A percentile compares a stretch with the other conserved stretches of the same genome.
phyloP scores from a whole-genome alignment of 257 asterid species.

The Gentiana macrophylla region DNA sequence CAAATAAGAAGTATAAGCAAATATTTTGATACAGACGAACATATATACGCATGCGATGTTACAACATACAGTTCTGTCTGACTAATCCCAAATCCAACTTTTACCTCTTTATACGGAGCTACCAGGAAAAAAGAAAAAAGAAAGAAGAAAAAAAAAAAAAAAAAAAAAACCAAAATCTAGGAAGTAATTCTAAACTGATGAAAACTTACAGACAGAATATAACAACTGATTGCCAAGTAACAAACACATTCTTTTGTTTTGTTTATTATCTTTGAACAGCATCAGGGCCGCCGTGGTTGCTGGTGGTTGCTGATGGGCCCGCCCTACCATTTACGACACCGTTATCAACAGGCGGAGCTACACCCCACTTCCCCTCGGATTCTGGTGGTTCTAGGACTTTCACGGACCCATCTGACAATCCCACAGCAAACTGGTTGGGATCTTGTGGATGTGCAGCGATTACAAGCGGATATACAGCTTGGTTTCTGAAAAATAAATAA shows the following conservation, averaged over 20 bases:
- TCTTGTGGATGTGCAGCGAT: slow-evolving; percentile 90
- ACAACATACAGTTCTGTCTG: slow-evolving; percentile 16
- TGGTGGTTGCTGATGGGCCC: slow-evolving; percentile 55
- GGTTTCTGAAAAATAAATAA: slow-evolving; percentile 40
- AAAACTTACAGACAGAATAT: slow-evolving; percentile 26
- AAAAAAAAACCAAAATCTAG: slow-evolving; percentile 31
- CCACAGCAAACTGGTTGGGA: slow-evolving; percentile 76
- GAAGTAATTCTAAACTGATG: slow-evolving; percentile 32
- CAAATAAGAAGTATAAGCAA: too few species aligned
- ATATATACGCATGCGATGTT: slow-evolving; percentile 5
- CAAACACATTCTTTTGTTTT: not conserved
- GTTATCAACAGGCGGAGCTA: slow-evolving; percentile 58
- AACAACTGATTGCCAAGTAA: not conserved
- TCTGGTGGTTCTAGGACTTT: slow-evolving; percentile 89
- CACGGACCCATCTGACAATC: slow-evolving; percentile 84
- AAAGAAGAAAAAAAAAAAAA: too few species aligned
- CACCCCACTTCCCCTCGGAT: slow-evolving; percentile 77
- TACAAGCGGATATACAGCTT: slow-evolving; percentile 51
- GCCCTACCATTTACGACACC: slow-evolving; percentile 52
- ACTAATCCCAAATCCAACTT: slow-evolving; percentile 18
- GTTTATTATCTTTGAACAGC: slow-evolving; percentile 57
- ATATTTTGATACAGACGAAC: too few species aligned
- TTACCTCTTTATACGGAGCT: slow-evolving; percentile 19
- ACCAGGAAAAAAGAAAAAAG: slow-evolving; percentile 12
- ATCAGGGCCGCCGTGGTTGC: slow-evolving; percentile 46